Base-by-base conservation (phyloP, 2,329 filamentous ascomycete genomes). In the Myriosclerotinia curreyana region DNA sequence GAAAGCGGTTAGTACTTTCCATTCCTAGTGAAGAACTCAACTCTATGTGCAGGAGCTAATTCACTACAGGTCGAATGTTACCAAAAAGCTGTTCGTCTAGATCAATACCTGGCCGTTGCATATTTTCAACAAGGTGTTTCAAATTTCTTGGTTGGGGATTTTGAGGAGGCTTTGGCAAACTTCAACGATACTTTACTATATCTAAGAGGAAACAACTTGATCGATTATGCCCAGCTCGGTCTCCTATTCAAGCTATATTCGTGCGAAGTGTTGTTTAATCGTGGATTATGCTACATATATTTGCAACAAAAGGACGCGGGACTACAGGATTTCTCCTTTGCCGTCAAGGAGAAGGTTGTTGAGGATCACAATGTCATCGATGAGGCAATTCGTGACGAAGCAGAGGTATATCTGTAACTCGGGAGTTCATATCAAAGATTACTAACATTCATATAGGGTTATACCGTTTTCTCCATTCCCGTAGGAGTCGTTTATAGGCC, bases 61-160 rank as follows among this genome's bases (percentile, higher is more conserved):
- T 59, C 65, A 69, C n/a, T 70, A 20, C 72, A 97, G 93, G 91
- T 99, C 70, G 90, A 96, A 77, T 95, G 88, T 77, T 99, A 97
- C 76, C 93, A 97, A 79, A 87, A 90, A 75, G 93, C 95, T 56
- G 90, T 96, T 71, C 84, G 87, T 68, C 83, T 97, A 64, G 95
- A 99, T 74, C 90, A 95, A 75, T 99, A 98, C 75, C 89, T 99
- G 53, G 95, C 95, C 64, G 92, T 99, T 65, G 94, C 95, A 66
- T 98, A 98, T 76, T 99, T 99, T 77, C 95, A 99, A 75, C 92
- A 98, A 77, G 95, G 95, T 51, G 95, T 99, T 22, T 98, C 95
- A 63, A 99, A 98, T 76, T 99, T 99, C 77, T 81, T 99, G 58
- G 86, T 98, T 63, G 94, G 94, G 66, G 95, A 99, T 75, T 98